phyloP scores from a whole-genome alignment of 78 protist genomes.

The Cavenderia fasciculata region DNA sequence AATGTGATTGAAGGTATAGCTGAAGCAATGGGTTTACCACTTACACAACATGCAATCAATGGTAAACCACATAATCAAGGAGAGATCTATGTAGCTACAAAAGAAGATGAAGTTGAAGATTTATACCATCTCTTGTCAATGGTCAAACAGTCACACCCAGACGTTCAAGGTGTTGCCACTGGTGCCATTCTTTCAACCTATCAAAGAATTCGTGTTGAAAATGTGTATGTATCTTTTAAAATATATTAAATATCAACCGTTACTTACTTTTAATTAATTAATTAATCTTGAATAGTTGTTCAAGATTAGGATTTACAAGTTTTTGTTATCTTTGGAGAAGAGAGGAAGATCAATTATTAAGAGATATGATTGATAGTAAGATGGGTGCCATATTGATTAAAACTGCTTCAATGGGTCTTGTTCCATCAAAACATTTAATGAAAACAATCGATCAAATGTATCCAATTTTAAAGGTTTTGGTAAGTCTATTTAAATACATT shows the following conservation, averaged over 20 bases:
- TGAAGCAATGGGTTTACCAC: constrained; percentile 85
- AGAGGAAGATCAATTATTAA: constrained; percentile 84
- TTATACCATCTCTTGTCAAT: constrained; percentile 70
- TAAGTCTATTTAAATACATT: not conserved
- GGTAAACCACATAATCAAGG: constrained; percentile 51
- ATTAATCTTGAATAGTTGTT: constrained; percentile 42
- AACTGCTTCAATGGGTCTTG: constrained; percentile 88
- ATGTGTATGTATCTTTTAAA: constrained; percentile 48
- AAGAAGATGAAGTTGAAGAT: constrained; percentile 95
- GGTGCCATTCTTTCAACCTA: constrained; percentile 98
- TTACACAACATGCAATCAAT: constrained; percentile 58
- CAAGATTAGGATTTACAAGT: constrained; percentile 86
- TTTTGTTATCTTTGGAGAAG: constrained; percentile 93
- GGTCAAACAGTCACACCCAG: constrained; percentile 71
- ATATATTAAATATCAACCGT: not conserved
- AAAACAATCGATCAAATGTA: constrained; percentile 67
- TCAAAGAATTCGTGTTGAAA: constrained; percentile 96
- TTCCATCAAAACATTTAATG: constrained; percentile 81
- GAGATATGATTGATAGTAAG: constrained; percentile 87
- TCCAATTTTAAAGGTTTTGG: constrained; percentile 39
- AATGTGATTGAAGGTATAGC: constrained; percentile 77
- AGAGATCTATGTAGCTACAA: constrained; percentile 35
- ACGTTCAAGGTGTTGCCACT: constrained; percentile 88
- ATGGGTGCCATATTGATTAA: constrained; percentile 89
- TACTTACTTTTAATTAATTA: not conserved